phyloP scores from a whole-genome alignment of 768 basidiomycete species.

The Podaxis carcinomalis region DNA sequence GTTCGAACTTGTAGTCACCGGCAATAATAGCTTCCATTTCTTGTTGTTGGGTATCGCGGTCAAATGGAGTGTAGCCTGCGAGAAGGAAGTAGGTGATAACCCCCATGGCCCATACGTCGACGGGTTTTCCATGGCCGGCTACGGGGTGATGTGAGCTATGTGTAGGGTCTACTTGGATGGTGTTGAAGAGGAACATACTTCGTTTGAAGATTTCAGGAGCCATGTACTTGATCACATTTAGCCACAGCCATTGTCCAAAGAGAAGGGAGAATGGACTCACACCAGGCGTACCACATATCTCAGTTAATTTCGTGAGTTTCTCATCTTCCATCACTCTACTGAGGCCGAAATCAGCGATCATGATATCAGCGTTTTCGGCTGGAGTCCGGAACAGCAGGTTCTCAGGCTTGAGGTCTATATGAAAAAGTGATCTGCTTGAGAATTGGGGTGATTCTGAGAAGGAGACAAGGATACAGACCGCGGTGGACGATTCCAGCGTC shows the following conservation, averaged over 20 bases:
- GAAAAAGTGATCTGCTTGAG: neutral
- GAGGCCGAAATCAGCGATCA: slow-evolving; percentile 96
- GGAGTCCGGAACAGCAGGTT: slow-evolving; percentile 92
- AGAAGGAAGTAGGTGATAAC: slow-evolving; percentile 98
- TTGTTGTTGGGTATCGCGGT: slow-evolving; percentile 79
- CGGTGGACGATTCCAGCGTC: slow-evolving; percentile 91
- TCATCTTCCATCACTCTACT: slow-evolving; percentile 89
- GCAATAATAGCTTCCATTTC: slow-evolving; percentile 96
- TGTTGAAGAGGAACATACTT: slow-evolving; percentile 38
- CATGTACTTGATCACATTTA: slow-evolving; percentile 58
- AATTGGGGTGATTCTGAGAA: neutral
- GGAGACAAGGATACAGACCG: slow-evolving; percentile 33
- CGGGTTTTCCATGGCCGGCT: slow-evolving; percentile 93
- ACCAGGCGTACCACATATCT: slow-evolving; percentile 94
- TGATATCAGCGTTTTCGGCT: slow-evolving; percentile 89
- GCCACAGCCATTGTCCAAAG: neutral
- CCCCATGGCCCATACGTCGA: slow-evolving; percentile 97
- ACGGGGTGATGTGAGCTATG: neutral
- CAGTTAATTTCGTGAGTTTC: slow-evolving; percentile 83
- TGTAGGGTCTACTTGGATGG: neutral
- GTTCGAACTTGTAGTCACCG: slow-evolving; percentile 85
- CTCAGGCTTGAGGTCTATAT: slow-evolving; percentile 89
- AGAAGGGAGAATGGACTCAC: slow-evolving; percentile 32
- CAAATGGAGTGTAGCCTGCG: slow-evolving; percentile 92
- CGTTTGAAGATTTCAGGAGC: slow-evolving; percentile 96